Evolutionary conservation across 2,329 filamentous ascomycete species (phyloP), one percentile per base, ranked within the genome.

Genomic region (Colletotrichum sansevieriae): DNA sequence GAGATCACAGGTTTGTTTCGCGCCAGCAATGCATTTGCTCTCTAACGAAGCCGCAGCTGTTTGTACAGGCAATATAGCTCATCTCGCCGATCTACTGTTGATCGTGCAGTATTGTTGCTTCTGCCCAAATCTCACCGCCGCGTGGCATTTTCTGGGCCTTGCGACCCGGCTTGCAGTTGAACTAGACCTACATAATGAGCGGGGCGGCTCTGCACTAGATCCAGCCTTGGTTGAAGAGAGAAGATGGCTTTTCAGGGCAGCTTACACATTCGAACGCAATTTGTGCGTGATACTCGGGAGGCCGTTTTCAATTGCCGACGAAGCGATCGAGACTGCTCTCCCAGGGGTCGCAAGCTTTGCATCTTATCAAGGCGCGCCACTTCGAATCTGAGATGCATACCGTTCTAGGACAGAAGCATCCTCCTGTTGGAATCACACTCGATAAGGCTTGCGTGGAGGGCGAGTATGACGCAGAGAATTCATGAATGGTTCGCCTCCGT

Each of bases 91-190:
- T 29, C 54, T 72, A 12, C 57, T 69, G 12, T 63, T 71, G 13
- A 39, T 71, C 33, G 52, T 61, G 13, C 71, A 72, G 52, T 65
- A 72, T 43, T 54, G 29, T 25, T 70, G 61, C 55, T 70, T 71
- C 33, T 37, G 33, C 18, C 57, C 65, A 15, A 71, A 72, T 43
- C 43, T 70, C 11, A 44, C 61, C 13, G 61, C 65, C 4, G 71
- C 65, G 3, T 72, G 69, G 69, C 65, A 72, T 41, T 71, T 72
- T 9, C 18, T 72, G 11, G 71, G 69, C 3, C 54, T 70, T 11
- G 69, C 69, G 1, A 63, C 69, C 6, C 29, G 69, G 15, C 47
- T 71, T 9, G 62, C 55, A 12, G 29, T 72, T 2, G 69, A 72
- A 58, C 47, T 71, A 18, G 52, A 43, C 33, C 58, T 72, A 18